Conservation (phyloP, 306 rosid species). For the Hippophae tibetana region DNA sequence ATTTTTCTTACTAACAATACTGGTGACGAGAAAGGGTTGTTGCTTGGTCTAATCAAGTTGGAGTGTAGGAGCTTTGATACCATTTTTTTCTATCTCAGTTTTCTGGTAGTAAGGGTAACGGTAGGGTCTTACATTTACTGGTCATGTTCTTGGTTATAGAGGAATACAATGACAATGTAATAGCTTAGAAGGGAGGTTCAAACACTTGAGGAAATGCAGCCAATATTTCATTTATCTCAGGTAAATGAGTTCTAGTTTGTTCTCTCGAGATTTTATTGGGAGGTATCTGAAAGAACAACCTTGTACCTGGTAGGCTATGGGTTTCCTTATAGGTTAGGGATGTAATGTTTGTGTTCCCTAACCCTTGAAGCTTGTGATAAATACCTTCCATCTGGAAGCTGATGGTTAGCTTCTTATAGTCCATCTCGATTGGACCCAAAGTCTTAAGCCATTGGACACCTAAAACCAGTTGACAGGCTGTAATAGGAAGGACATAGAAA, state of each 20-base stretch:
- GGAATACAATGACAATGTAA: no score
- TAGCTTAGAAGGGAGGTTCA: no score
- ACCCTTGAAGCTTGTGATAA: background rate
- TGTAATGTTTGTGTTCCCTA: no score
- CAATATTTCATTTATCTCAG: no score
- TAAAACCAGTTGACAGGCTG: background rate
- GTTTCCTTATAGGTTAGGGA: background rate
- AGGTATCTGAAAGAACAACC: no score
- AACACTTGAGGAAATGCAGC: no score
- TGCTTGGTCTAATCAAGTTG: background rate
- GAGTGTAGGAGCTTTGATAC: background rate
- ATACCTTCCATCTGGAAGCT: background rate
- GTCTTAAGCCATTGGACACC: background rate
- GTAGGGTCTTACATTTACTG: background rate
- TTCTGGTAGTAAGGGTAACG: background rate
- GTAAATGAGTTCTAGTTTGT: no score
- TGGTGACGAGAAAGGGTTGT: background rate
- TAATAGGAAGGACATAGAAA: background rate
- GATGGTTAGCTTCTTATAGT: background rate
- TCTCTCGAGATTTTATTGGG: no score
- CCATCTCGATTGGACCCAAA: background rate
- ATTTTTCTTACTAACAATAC: background rate
- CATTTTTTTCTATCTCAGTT: background rate
- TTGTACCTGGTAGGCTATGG: no score
- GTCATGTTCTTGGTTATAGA: no score